Conservation (phyloP, 148 eudicot genomes). For the Nyssa sinensis region DNA sequence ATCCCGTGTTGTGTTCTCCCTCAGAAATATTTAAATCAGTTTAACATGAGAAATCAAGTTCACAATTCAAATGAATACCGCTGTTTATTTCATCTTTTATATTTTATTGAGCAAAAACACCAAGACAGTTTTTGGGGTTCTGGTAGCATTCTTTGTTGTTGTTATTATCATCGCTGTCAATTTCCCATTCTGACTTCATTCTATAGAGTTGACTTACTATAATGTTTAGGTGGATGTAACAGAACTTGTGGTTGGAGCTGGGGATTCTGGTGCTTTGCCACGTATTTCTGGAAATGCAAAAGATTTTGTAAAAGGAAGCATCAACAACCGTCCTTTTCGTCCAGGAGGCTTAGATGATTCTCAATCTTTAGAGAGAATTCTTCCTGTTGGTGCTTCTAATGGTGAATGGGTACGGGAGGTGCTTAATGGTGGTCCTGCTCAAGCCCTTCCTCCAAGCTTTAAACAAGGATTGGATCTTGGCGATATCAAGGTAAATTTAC, state of each 20-base stretch:
- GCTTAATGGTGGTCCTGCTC: slow-evolving; percentile 72
- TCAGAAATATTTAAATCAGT: not conserved
- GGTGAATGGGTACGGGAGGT: slow-evolving; percentile 91
- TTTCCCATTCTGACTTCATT: not conserved
- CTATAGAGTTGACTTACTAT: slow-evolving; percentile 20
- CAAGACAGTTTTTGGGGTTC: not conserved
- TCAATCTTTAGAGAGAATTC: slow-evolving; percentile 55
- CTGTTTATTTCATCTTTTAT: not conserved
- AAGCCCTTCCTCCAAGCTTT: slow-evolving; percentile 72
- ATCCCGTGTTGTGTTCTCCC: not conserved
- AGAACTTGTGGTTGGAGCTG: slow-evolving; percentile 63
- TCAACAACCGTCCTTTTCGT: slow-evolving; percentile 87
- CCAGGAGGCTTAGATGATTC: slow-evolving; percentile 92
- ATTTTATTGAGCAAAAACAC: not conserved
- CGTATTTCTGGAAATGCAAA: slow-evolving; percentile 86
- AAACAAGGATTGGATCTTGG: slow-evolving; percentile 82
- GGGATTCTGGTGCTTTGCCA: slow-evolving; percentile 73
- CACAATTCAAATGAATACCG: not conserved
- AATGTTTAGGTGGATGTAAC: slow-evolving; percentile 71
- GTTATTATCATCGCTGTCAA: not conserved
- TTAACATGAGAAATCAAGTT: not conserved
- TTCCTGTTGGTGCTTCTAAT: slow-evolving; percentile 74
- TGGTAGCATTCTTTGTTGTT: not conserved
- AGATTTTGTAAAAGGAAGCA: slow-evolving; percentile 92
- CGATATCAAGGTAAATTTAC: slow-evolving; percentile 57